phyloP scores from a whole-genome alignment of 441 rosid species.

The Breynia disticha region DNA sequence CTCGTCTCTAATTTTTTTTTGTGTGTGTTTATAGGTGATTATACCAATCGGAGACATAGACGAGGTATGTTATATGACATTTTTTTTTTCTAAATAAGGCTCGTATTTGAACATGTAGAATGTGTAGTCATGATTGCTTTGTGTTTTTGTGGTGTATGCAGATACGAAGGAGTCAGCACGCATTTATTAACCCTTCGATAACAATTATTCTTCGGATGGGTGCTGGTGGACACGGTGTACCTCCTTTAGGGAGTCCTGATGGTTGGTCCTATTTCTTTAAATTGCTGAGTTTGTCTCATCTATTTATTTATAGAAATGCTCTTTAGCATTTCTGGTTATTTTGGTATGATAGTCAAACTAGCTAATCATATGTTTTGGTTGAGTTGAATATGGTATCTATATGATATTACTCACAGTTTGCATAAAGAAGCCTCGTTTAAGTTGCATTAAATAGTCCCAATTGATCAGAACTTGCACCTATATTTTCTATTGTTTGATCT shows the following conservation, averaged over 20 bases:
- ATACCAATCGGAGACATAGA: constrained; percentile 93
- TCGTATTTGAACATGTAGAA: neutral
- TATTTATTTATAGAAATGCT: neutral
- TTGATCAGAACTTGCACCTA: too few species aligned
- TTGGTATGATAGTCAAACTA: too few species aligned
- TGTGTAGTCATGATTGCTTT: neutral
- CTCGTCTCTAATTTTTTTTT: neutral
- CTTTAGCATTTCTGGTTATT: too few species aligned
- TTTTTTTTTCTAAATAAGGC: constrained; percentile 11
- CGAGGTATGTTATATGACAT: constrained; percentile 46
- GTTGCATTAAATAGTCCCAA: too few species aligned
- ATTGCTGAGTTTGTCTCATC: neutral
- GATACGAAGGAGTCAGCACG: constrained; percentile 97
- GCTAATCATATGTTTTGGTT: too few species aligned
- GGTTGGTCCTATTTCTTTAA: constrained; percentile 37
- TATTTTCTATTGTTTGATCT: too few species aligned
- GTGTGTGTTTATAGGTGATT: constrained; percentile 45
- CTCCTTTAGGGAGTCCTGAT: constrained; percentile 97
- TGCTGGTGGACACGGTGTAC: constrained; percentile 99
- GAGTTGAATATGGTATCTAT: too few species aligned
- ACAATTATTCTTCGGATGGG: constrained; percentile 94
- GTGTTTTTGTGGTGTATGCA: constrained; percentile 25
- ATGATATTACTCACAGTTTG: too few species aligned
- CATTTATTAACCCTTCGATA: constrained; percentile 91
- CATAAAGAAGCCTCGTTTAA: too few species aligned